Percentiles rank a stretch among this genome's conserved stretches.
These are phyloP conservation scores for Puccinia coronata DNA, from an alignment of 1,284 basidiomycete species.

Conservation along the genomic window DNA sequence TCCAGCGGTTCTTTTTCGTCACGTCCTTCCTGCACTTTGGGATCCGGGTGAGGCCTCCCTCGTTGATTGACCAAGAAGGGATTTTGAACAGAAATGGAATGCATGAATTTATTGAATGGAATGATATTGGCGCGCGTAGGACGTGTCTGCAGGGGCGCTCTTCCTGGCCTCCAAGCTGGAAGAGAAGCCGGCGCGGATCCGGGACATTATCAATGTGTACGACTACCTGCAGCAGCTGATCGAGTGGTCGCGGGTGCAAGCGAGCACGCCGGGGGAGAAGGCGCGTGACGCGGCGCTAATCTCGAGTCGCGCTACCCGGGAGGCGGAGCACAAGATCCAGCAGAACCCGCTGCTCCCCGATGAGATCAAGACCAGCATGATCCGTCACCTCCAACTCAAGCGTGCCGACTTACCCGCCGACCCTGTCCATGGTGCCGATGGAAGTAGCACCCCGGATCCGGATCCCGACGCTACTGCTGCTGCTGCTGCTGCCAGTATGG, in stretches of 20 bases:
- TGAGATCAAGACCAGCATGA: conserved; percentile 41
- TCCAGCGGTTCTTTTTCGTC: conserved; percentile 96
- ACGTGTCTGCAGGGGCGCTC: conserved; percentile 86
- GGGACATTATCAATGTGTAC: conserved; percentile 92
- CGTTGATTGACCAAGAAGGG: background rate
- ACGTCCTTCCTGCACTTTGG: conserved; percentile 90
- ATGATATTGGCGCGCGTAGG: conserved; percentile 64
- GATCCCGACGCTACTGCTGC: no score
- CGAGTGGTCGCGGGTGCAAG: conserved; percentile 6
- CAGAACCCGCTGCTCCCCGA: conserved; percentile 35
- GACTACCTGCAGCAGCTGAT: conserved; percentile 67
- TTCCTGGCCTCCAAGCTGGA: conserved; percentile 95
- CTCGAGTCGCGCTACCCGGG: background rate
- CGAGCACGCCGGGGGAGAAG: background rate
- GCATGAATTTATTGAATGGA: background rate
- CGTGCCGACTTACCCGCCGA: conserved; percentile 49
- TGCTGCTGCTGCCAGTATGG: no score
- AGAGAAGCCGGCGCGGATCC: conserved; percentile 84
- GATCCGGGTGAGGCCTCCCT: conserved; percentile 69
- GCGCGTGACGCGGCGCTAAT: background rate
- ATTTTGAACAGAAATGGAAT: background rate
- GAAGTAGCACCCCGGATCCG: no score
- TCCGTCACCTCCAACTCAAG: conserved; percentile 63
- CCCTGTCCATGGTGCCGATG: conserved; percentile 54
- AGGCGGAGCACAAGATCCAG: conserved; percentile 36